Evolutionary conservation across 768 basidiomycete genomes (phyloP).

Genomic region (Suillus ampliporus): DNA sequence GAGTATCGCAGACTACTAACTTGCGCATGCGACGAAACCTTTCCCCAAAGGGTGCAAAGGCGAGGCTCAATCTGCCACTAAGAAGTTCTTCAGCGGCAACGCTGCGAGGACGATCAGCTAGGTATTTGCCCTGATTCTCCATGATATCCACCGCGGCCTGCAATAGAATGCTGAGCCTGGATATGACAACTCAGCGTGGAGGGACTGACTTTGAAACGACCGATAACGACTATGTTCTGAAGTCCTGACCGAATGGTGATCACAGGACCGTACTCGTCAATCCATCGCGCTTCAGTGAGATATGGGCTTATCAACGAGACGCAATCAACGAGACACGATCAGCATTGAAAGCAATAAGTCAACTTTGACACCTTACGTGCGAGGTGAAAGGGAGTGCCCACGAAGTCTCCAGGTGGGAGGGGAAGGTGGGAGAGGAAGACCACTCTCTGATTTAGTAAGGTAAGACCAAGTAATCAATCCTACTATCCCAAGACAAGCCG

Average conservation of each 20-base stretch:
- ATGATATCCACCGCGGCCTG: conserved; percentile 48
- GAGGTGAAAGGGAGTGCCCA: conserved; percentile 25
- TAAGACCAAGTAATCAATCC: too few species aligned
- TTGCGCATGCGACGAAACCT: too few species aligned
- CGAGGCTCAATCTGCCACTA: too few species aligned
- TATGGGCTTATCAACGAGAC: too few species aligned
- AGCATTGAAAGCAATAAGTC: too few species aligned
- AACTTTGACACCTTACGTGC: background rate
- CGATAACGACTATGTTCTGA: conserved; percentile 18
- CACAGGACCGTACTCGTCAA: conserved; percentile 12
- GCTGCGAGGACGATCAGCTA: background rate
- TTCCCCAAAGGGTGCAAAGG: too few species aligned
- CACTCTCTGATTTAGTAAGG: too few species aligned
- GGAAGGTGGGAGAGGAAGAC: too few species aligned
- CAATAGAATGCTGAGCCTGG: background rate
- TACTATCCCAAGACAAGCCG: too few species aligned
- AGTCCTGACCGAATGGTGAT: conserved; percentile 4
- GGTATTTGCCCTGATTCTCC: conserved; percentile 57
- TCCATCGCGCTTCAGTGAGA: conserved; percentile 1
- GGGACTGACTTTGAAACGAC: conserved; percentile 10
- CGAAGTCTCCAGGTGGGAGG: conserved; percentile 12
- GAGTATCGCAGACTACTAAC: too few species aligned
- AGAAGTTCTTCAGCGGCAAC: too few species aligned
- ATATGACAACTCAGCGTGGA: background rate
- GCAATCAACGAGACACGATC: too few species aligned